Base-by-base conservation (phyloP, 768 basidiomycete genomes). In the Pleurotus cornucopiae region DNA sequence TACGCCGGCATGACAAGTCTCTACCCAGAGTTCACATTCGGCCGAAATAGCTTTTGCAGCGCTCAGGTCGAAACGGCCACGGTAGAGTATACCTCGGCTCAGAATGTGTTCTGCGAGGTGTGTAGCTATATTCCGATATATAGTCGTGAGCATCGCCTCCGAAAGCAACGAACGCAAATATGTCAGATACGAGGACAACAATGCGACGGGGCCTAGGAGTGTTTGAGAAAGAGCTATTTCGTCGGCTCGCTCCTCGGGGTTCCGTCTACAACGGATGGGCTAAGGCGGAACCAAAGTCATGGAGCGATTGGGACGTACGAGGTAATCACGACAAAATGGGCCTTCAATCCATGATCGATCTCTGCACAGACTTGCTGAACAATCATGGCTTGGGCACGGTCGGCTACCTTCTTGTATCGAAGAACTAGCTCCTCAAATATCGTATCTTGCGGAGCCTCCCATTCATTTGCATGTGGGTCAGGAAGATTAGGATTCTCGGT, bases 311-410 rank as follows among this genome's bases (percentile, higher is more conserved):
- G 43, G 9, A 73, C 74, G 62, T 61, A 79, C 78, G 70, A 69
- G 43, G 69, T 74, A 54, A 73, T 74, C 66, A 80, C 76, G 11
- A 73, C 72, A 57, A 94, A 81, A 70, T 98, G 92, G 1, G 78
- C 68, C 66, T 86, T 91, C 40, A 97, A 73, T 21, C 82, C 81
- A 9, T 71, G 71, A 68, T 95, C 89, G 46, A 96, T 84, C 68
- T 99, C 97, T 2, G 80, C 79, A 49, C 83, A 88, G 13, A 94
- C 77, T 63, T 91, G 89, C 60, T 88, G 85, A 13, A 92, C 82
- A 37, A 94, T 80, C 83, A 98, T 89, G 51, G 91, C 89, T 66
- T 97, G 92, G 3, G 91, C 84, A n/a, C 94, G 81, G 6, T 69
- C 72, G 1, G 77, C 75, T 21, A 93, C 70, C 9, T 73, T 75